These are phyloP conservation scores for Cadophora malorum DNA, from an alignment of 2,329 filamentous ascomycete species.

Conservation along the genomic window DNA sequence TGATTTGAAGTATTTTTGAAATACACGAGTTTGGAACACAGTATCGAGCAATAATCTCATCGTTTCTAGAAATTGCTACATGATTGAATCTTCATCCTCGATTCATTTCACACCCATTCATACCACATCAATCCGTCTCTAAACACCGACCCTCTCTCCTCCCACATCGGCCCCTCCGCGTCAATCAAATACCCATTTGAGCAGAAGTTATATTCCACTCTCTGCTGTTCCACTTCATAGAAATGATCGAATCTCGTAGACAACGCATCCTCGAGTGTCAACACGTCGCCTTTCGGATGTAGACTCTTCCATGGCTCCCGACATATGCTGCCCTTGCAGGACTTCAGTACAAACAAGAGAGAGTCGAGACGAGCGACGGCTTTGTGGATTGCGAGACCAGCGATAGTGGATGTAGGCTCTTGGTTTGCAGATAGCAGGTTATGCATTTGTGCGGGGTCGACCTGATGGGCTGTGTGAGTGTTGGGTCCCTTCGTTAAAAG, in stretches of 20 bases:
- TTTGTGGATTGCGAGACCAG: slow-evolving; percentile 45
- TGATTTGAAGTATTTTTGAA: no score
- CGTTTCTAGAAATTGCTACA: no score
- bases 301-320: slow-evolving; percentile 60
- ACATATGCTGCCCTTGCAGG: slow-evolving; percentile 61
- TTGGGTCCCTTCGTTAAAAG: background rate
- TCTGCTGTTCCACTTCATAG: slow-evolving; percentile 54
- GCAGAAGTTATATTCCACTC: slow-evolving; percentile 59
- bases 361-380: slow-evolving; percentile 60
- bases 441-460: slow-evolving; percentile 57
- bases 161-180: slow-evolving; percentile 56
- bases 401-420: slow-evolving; percentile 23
- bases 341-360: slow-evolving; percentile 64
- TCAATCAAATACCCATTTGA: slow-evolving; percentile 60
- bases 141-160: background rate
- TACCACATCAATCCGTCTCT: slow-evolving; percentile 20
- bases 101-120: slow-evolving; percentile 18
- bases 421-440: slow-evolving; percentile 49
- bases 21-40: no score
- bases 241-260: slow-evolving; percentile 55
- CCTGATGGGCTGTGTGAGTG: background rate
- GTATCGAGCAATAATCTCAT: no score
- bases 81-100: no score
- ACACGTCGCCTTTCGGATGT: slow-evolving; percentile 59
- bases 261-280: slow-evolving; percentile 57